phyloP scores from a whole-genome alignment of 768 basidiomycete genomes.

The Amanita subjunquillea region DNA sequence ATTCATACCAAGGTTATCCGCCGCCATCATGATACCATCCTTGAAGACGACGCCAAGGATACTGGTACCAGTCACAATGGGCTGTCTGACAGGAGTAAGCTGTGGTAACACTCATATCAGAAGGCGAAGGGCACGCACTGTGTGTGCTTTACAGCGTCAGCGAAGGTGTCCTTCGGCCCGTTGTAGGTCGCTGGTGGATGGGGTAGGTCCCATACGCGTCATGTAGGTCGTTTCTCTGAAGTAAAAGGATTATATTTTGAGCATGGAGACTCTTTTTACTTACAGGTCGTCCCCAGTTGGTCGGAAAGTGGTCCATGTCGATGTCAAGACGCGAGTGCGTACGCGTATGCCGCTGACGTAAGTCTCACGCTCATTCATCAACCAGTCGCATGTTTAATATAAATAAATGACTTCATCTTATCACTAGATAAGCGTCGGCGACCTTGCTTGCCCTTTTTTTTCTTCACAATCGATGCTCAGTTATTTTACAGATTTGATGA shows the following conservation, averaged over 20 bases:
- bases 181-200: conserved; percentile 46
- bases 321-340: background rate
- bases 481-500: no score
- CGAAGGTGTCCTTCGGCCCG: conserved; percentile 42
- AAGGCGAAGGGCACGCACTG: conserved; percentile 38
- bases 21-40: conserved; percentile 96
- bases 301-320: conserved; percentile 74
- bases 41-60: conserved; percentile 92
- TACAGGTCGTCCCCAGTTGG: conserved; percentile 77
- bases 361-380: background rate
- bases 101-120: background rate
- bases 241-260: background rate
- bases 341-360: conserved; percentile 8
- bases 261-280: conserved; percentile 11
- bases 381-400: no score
- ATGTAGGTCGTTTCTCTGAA: conserved; percentile 61
- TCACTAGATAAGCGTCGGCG: no score
- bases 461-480: no score
- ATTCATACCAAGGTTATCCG: conserved; percentile 84
- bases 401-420: no score
- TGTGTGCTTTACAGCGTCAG: conserved; percentile 66
- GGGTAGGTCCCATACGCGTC: conserved; percentile 77
- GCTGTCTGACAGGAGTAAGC: conserved; percentile 44
- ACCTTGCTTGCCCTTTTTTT: no score
- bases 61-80: conserved; percentile 94